Base-by-base conservation (phyloP, 1,284 basidiomycete genomes). In the Sanghuangporus weigelae region DNA sequence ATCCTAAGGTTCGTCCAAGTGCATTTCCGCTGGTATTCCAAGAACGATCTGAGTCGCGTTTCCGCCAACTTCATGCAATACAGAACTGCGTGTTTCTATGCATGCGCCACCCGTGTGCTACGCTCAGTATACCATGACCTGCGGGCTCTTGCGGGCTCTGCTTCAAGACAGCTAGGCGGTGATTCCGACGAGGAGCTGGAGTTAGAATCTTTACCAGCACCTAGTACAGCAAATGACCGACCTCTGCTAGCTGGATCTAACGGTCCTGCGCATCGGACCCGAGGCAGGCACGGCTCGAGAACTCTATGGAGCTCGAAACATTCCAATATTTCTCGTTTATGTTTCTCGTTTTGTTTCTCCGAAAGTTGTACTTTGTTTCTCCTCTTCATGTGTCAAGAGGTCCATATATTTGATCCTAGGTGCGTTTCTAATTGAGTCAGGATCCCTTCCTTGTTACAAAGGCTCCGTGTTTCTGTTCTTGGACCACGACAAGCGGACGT, bases 341-440 rank as follows among this genome's bases (percentile, higher is more conserved):
- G 84, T 3, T 91, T 91, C 68, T 81, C 87, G 0, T 71, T 83
- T 36, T 87, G 84, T 68, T 89, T 91, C 70, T 81, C 85, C 3
- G 89, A 90, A 71, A 83, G 84, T 60, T 86, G 83, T 65, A 80
- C 82, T 66, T 74, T 92, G 63, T 90, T 91, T 69, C 67, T 83
- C 14, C 75, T 92, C 63, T 74, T 92, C 8, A 81, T 91, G 74
- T 78, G 81, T 36, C 90, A 92, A 73, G 87, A 81, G 2, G 57
- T 84, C 51, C 76, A 79, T 56, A 59, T 84, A 0, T 76, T 89
- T 48, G 75, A 79, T 51, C 68, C 84, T 21, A 70, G 73, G 86
- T 89, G 57, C 64, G 83, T 77, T 49, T 31, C n/a, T 8, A 44
- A 38, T 50, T 26, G 42, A 38, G 35, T 26, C 23, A 39, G 44